Conservation (phyloP, 1,284 basidiomycete genomes). For the Ceratobasidium sp. region DNA sequence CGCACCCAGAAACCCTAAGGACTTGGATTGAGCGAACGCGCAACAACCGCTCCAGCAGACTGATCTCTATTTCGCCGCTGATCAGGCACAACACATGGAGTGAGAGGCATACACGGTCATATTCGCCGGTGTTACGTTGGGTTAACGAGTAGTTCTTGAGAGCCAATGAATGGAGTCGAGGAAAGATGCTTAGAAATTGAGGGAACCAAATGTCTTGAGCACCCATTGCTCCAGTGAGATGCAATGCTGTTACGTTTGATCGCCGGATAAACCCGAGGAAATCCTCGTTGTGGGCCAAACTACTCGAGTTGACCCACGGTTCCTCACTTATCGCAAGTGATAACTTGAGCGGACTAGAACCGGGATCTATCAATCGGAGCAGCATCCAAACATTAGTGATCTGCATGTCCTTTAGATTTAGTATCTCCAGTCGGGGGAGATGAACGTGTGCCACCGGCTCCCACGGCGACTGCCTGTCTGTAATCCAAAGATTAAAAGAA, state of each 20-base stretch:
- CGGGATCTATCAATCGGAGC: slow-evolving; percentile 3
- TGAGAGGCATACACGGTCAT: neutral
- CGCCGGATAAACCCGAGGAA: neutral
- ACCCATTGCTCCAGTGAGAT: neutral
- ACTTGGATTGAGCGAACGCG: neutral
- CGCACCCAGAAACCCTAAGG: neutral
- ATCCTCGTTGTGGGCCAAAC: neutral
- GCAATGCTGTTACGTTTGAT: neutral
- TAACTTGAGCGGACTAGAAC: slow-evolving; percentile 1
- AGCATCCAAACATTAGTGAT: neutral
- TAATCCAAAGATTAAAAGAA: neutral
- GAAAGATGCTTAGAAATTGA: neutral
- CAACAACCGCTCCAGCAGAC: neutral
- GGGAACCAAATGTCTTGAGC: neutral
- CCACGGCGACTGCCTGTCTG: no score
- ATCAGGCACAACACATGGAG: neutral
- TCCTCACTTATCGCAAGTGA: neutral
- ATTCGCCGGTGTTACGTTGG: neutral
- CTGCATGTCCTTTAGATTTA: no score
- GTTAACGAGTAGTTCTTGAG: neutral
- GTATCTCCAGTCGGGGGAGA: no score
- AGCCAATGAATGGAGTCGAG: neutral
- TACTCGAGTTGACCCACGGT: neutral
- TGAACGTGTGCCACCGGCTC: no score
- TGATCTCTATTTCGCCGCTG: neutral